Percentiles rank a stretch among this genome's conserved stretches.
Evolutionary conservation across 2,329 filamentous ascomycete species (phyloP).

Genomic region (Botrytis galanthina): DNA sequence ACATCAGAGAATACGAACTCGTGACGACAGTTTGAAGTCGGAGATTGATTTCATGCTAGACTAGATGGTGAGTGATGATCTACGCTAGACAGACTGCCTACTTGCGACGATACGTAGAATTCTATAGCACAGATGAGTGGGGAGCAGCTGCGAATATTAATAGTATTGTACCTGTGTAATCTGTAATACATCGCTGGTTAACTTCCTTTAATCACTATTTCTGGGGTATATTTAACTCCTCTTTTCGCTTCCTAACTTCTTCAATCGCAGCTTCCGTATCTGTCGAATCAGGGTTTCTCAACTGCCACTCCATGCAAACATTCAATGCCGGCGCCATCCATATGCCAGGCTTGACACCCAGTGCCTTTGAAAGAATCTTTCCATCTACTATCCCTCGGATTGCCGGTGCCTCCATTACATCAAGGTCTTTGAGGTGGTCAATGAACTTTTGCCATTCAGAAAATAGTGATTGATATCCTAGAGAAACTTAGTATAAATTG

Average conservation of each 20-base stretch:
- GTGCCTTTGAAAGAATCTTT: slow-evolving; percentile 63
- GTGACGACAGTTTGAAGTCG: not conserved
- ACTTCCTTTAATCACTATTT: not conserved
- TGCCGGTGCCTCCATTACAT: slow-evolving; percentile 56
- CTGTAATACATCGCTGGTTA: not conserved
- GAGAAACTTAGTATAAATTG: slow-evolving; percentile 8
- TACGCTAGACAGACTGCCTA: not conserved
- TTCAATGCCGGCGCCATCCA: slow-evolving; percentile 84
- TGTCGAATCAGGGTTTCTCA: slow-evolving; percentile 68
- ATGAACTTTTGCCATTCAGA: slow-evolving; percentile 54
- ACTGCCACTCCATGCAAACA: slow-evolving; percentile 81
- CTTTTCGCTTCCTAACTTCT: slow-evolving; percentile 48
- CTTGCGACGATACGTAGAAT: not conserved
- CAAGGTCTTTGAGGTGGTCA: slow-evolving; percentile 52
- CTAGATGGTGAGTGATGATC: not conserved
- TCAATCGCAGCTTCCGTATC: slow-evolving; percentile 60
- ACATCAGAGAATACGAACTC: not conserved
- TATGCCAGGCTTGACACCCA: slow-evolving; percentile 68
- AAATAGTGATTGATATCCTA: slow-evolving; percentile 43
- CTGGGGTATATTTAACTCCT: slow-evolving; percentile 36
- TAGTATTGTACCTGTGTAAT: not conserved
- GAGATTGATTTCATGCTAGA: not conserved
- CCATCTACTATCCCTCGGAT: slow-evolving; percentile 71
- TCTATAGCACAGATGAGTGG: not conserved
- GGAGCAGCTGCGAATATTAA: not conserved